Evolutionary conservation across 768 basidiomycete species (phyloP), one percentile per base, ranked within the genome.

Genomic region (Hygrocybe coccinea): DNA sequence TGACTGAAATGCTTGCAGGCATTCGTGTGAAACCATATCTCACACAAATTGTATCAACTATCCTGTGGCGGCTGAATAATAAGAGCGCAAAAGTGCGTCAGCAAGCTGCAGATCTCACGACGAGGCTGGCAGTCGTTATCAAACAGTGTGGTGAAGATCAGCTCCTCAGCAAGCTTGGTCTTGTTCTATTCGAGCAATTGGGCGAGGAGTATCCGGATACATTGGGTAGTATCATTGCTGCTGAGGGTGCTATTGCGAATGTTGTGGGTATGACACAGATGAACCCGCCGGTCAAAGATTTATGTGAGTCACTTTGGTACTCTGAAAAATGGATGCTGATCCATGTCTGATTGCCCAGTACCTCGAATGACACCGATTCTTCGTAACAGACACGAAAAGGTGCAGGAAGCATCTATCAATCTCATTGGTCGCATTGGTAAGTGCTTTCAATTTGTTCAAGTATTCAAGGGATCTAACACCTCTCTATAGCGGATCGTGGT

Each of bases 261-360:
- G 97, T 98, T 49, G 97, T 99, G 59, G 97, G 97, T 73, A 99
- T 98, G 97, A 97, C 97, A 9, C 93, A 97, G 70, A 99, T 99
- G 97, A 97, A 97, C 69, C 97, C 97, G 12, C 97, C 97, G 0
- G 95, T 99, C 24, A 99, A 99, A 71, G 97, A 99, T 80, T 85
- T 99, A 56, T 69, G 95, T 97, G 71, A 83, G 95, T 86, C 29
- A 29, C 29, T 4, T 29, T 8, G 3, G 10, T 51, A 33, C 56
- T 9, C 8, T 50, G 29, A 35, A 34, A 49, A 29, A 38, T 45
- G 17, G 39, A 21, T 34, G 56, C 19, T 1, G 19, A 22, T 24
- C 48, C 38, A 22, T 39, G 34, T 17, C 21, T 45, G 25, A 22
- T 60, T 54, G 45, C 59, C n/a, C 67, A 97, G 93, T 99, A 37